Evolutionary conservation across 2,329 filamentous ascomycete species (phyloP).

Genomic region (Cladorrhinum sp.): DNA sequence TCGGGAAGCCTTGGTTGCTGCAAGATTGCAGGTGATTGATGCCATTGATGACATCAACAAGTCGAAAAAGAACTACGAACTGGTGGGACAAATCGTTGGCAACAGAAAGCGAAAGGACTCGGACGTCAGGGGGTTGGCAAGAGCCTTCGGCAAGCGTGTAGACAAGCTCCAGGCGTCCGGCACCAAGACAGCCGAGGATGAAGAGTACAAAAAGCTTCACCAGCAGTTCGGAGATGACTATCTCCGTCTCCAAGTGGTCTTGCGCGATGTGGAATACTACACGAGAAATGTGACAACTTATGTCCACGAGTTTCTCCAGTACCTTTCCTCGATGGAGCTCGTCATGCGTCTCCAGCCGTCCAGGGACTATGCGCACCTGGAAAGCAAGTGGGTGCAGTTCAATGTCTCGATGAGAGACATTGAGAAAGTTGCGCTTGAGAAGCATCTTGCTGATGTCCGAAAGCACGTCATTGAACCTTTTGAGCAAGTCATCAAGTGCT

Average conservation of each 20-base stretch:
- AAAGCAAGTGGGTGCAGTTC: conserved; percentile 92
- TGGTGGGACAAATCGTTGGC: conserved; percentile 84
- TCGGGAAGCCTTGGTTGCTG: conserved; percentile 57
- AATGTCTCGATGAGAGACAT: conserved; percentile 85
- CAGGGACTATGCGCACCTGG: conserved; percentile 70
- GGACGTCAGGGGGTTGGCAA: conserved; percentile 77
- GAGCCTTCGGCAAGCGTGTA: conserved; percentile 84
- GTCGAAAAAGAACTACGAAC: conserved; percentile 89
- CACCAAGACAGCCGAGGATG: conserved; percentile 67
- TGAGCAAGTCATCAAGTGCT: conserved; percentile 44
- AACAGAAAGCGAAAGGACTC: conserved; percentile 79
- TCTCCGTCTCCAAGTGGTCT: conserved; percentile 85
- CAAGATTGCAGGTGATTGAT: conserved; percentile 54
- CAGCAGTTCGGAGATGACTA: conserved; percentile 91
- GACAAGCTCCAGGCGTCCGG: conserved; percentile 73
- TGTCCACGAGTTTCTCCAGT: conserved; percentile 75
- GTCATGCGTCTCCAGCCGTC: conserved; percentile 72
- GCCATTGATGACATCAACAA: conserved; percentile 88
- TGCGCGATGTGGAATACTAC: conserved; percentile 92
- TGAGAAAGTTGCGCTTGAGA: conserved; percentile 75
- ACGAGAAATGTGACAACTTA: conserved; percentile 76
- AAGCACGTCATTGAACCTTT: conserved; percentile 75
- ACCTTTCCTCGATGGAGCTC: conserved; percentile 77
- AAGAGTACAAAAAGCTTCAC: conserved; percentile 73
- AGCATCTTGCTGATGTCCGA: conserved; percentile 71